Conservation (phyloP, 2,329 filamentous ascomycete species). For the Diaporthe citrichinensis region DNA sequence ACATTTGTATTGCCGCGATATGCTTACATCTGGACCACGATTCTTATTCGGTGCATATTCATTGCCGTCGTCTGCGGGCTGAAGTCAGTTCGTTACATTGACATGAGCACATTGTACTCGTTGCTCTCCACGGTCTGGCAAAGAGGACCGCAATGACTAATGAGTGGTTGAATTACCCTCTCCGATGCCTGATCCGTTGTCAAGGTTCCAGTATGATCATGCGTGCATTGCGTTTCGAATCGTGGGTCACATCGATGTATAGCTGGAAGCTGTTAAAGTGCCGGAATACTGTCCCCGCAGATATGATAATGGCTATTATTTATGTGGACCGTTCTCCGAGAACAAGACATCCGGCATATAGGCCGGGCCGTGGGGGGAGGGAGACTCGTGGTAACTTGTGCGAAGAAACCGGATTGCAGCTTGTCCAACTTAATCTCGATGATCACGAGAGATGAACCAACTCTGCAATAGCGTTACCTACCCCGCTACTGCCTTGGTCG, state of each 20-base stretch:
- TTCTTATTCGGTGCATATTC: background rate
- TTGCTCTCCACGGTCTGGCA: background rate
- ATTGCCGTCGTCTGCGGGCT: background rate
- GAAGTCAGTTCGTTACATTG: background rate
- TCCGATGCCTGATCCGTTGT: background rate
- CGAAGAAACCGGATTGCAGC: conserved; percentile 16
- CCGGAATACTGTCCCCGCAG: background rate
- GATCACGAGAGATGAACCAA: background rate
- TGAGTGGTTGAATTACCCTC: background rate
- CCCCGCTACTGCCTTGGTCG: background rate
- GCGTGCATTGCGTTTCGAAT: conserved; percentile 10
- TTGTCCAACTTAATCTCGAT: conserved; percentile 20
- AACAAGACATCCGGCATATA: background rate
- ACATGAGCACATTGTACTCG: background rate
- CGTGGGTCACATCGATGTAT: background rate
- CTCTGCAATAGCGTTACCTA: background rate
- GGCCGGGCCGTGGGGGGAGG: background rate
- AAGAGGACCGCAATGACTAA: background rate
- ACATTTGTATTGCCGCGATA: background rate
- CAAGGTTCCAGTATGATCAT: background rate
- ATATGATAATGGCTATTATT: background rate
- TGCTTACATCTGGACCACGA: background rate
- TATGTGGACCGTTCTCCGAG: background rate
- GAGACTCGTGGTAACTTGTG: background rate
- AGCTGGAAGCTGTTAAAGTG: background rate